Base-by-base conservation (phyloP, 129 eudicot species). In the Arctium lappa region DNA sequence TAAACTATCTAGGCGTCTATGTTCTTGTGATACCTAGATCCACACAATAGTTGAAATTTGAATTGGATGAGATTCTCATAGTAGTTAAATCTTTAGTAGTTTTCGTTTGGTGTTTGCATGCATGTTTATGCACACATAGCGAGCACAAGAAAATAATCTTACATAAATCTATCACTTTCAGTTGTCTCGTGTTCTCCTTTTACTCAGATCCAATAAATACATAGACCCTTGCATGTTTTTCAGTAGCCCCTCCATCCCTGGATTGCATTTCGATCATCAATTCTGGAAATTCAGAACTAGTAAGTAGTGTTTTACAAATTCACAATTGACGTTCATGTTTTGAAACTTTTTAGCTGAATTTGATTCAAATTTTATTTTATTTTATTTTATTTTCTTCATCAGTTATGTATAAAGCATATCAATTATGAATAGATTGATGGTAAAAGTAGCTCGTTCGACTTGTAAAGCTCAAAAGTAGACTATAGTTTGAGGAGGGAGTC, bases 1-100 rank as follows among this genome's bases (percentile, higher is more conserved):
- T 53, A 15, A 15, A 53, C 8, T 53, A 73, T 73, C 78, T 42
- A 74, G 79, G 30, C 4, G 79, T 75, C 22, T 75, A 75, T 75
- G 69, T 42, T 75, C 68, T 29, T 42, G 39, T 60, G 29, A 29
- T 60, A 60, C 29, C 68, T 60, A 60, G 68, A 60, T 60, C 68
- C 5, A 16, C n/a, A 60, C 68, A 1, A 60, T 60, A 60, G 29
- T n/a, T 60, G 29, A 60, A 60, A 4, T 60, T 60, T n/a, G 68
- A 60, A 60, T 60, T 60, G 68, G 7, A 18, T 60, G 29, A n/a
- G 68, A 60, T 60, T 5, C 68, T 60, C 22, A n/a, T 4, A 60
- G 29, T 1, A 16, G 68, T 60, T 60, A 56, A n/a, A 73, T 70
- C n/a, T 70, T 3, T 12, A 70, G 4, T 18, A 72, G 18, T 72